Evolutionary conservation across 768 basidiomycete species (phyloP).

Genomic region (Mycena latifolia): DNA sequence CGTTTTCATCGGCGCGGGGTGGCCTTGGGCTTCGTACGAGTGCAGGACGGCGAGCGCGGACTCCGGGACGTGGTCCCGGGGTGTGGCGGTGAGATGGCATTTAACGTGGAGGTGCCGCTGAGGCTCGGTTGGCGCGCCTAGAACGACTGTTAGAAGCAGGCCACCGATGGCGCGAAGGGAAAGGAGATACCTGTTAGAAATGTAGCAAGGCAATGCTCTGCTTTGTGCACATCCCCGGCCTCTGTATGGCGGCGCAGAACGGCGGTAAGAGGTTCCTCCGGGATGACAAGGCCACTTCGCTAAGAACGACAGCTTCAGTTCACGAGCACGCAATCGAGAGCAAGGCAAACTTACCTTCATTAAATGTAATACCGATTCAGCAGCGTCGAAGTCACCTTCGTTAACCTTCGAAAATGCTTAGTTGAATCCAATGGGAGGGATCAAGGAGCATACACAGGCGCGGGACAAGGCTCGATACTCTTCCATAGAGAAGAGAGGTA

Average conservation of each 20-base stretch:
- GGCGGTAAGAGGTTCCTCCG: conserved; percentile 58
- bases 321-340: not conserved
- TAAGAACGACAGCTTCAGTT: conserved; percentile 38
- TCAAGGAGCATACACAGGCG: conserved; percentile 56
- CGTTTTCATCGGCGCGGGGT: conserved; percentile 77
- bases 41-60: conserved; percentile 78
- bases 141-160: not conserved
- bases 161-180: not conserved
- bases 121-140: conserved; percentile 58
- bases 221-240: conserved; percentile 56
- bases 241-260: conserved; percentile 65
- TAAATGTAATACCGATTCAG: conserved; percentile 62
- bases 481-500: conserved; percentile 58
- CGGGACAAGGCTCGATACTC: conserved; percentile 72
- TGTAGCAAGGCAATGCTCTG: conserved; percentile 59
- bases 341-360: conserved; percentile 58
- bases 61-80: conserved; percentile 64
- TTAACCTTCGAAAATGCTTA: conserved; percentile 53
- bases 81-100: conserved; percentile 66
- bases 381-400: conserved; percentile 59
- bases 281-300: conserved; percentile 56
- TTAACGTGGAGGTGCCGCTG: conserved; percentile 83
- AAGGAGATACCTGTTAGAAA: conserved; percentile 56
- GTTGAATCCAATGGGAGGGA: not conserved
- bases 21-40: conserved; percentile 72